Evolutionary conservation across 139 green algal genomes (phyloP).

Genomic region (Micractinium sp.): DNA sequence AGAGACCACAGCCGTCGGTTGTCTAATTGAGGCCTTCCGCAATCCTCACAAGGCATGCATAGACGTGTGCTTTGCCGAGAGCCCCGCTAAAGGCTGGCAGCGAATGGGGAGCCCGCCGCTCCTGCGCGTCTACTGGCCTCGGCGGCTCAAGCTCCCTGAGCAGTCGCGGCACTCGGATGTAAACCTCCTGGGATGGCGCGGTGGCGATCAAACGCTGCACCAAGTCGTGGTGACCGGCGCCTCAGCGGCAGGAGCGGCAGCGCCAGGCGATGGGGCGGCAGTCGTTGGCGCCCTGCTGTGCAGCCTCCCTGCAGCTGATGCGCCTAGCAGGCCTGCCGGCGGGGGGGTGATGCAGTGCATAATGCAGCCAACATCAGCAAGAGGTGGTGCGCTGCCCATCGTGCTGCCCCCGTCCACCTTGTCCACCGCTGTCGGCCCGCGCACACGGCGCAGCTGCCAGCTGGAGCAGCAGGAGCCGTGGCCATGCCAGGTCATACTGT

Average conservation of each 20-base stretch:
- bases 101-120: background rate
- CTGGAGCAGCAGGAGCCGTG: background rate
- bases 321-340: background rate
- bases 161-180: background rate
- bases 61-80: background rate
- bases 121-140: background rate
- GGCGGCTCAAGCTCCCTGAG: background rate
- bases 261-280: background rate
- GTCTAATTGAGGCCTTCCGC: too few relatives aligned
- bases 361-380: background rate
- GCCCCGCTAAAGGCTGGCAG: background rate
- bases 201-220: background rate
- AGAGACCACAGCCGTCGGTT: background rate
- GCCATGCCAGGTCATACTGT: conserved; percentile 8
- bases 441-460: background rate
- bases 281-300: background rate
- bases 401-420: background rate
- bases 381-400: background rate
- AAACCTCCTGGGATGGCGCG: background rate
- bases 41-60: background rate
- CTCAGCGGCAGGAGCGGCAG: background rate
- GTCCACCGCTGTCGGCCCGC: background rate
- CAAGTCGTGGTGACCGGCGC: conserved; percentile 11
- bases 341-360: background rate
- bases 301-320: background rate